Evolutionary conservation across 352 stramenopile species (phyloP).

Genomic region (Phytophthora tentaculata): DNA sequence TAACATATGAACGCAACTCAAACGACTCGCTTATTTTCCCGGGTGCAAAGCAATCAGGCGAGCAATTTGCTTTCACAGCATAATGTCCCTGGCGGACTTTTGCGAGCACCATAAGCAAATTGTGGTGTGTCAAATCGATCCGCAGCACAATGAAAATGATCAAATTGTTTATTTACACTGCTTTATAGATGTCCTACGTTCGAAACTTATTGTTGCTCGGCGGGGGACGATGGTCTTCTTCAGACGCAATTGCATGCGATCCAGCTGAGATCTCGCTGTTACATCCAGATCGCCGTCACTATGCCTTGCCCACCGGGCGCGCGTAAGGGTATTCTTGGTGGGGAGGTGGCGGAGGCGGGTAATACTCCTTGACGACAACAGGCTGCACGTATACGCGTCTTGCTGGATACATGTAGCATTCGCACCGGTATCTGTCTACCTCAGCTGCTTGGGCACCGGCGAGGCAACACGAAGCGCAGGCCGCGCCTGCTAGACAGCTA

Average conservation of each 20-base stretch:
- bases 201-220: no score
- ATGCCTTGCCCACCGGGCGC: conserved; percentile 4
- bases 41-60: no score
- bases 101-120: no score
- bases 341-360: background rate
- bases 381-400: conserved; percentile 32
- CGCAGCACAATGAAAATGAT: no score
- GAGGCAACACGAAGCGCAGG: conserved; percentile 35
- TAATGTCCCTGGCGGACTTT: no score
- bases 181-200: no score
- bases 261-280: background rate
- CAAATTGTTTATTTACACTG: no score
- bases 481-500: conserved; percentile 34
- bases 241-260: no score
- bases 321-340: conserved; percentile 23
- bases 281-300: background rate
- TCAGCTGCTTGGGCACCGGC: conserved; percentile 21
- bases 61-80: no score
- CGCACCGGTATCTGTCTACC: conserved; percentile 28
- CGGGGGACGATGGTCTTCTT: no score
- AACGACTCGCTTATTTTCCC: no score
- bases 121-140: no score
- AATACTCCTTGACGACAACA: conserved; percentile 24
- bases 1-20: background rate
- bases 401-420: conserved; percentile 13